Evolutionary conservation across 1,139 yeast species (phyloP).

Genomic region (Geotrichum aggregatum): DNA sequence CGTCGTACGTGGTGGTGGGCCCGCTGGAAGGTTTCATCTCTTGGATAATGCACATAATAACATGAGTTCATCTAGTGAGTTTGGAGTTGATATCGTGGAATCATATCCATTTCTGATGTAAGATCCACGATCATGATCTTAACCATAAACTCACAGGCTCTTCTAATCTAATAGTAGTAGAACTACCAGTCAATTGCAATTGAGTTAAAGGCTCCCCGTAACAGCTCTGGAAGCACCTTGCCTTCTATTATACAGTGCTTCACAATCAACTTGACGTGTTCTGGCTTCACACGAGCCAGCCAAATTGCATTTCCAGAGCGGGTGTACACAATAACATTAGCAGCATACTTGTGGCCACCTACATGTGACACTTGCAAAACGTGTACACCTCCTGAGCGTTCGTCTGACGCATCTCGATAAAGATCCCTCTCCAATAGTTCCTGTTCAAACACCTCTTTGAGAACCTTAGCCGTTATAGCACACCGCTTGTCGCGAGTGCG

Average conservation of each 20-base stretch:
- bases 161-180: too few relatives aligned
- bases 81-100: too few relatives aligned
- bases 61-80: too few relatives aligned
- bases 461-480: slow-evolving; percentile 90
- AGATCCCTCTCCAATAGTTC: slow-evolving; percentile 67
- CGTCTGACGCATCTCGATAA: slow-evolving; percentile 70
- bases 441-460: slow-evolving; percentile 74
- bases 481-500: slow-evolving; percentile 87
- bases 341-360: slow-evolving; percentile 93
- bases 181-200: slow-evolving; percentile 54
- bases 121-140: too few relatives aligned
- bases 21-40: too few relatives aligned
- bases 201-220: slow-evolving; percentile 50
- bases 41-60: too few relatives aligned
- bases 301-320: slow-evolving; percentile 75
- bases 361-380: slow-evolving; percentile 76
- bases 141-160: too few relatives aligned
- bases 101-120: too few relatives aligned
- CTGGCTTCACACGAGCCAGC: slow-evolving; percentile 82
- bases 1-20: too few relatives aligned
- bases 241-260: slow-evolving; percentile 69
- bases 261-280: slow-evolving; percentile 66
- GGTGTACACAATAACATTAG: slow-evolving; percentile 74
- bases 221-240: slow-evolving; percentile 64
- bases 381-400: slow-evolving; percentile 65